These are phyloP conservation scores for Verticillium nonalfalfae DNA, from an alignment of 2,329 filamentous ascomycete genomes.

Conservation along the genomic window DNA sequence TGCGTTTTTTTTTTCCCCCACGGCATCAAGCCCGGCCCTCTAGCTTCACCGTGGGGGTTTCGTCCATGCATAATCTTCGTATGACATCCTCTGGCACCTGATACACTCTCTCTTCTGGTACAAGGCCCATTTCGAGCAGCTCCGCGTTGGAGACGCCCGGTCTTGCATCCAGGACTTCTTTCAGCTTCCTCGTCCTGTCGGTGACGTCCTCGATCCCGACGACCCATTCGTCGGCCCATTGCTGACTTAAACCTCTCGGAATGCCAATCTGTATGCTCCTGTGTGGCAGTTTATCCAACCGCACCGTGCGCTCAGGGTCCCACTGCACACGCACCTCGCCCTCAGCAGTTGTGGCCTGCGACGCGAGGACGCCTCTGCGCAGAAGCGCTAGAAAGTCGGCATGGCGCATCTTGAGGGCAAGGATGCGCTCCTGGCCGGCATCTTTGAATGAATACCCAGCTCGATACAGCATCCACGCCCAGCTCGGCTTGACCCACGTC, in stretches of 20 bases:
- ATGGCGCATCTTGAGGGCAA: constrained; percentile 50
- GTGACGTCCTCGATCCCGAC: constrained; percentile 53
- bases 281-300: constrained; percentile 36
- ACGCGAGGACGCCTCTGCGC: constrained; percentile 23
- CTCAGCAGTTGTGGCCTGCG: constrained; percentile 15
- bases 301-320: constrained; percentile 52
- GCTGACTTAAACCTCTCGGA: constrained; percentile 33
- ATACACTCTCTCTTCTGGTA: constrained; percentile 39
- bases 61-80: constrained; percentile 22
- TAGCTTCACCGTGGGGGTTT: not conserved
- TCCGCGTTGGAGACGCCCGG: constrained; percentile 23
- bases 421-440: constrained; percentile 43
- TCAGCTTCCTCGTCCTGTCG: constrained; percentile 40
- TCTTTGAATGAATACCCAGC: constrained; percentile 55
- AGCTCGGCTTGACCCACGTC: constrained; percentile 62
- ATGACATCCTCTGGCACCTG: constrained; percentile 29
- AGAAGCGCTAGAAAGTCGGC: constrained; percentile 42
- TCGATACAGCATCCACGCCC: constrained; percentile 60
- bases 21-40: not conserved
- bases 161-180: constrained; percentile 34
- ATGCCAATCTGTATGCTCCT: constrained; percentile 58
- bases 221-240: constrained; percentile 46
- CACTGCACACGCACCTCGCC: constrained; percentile 51
- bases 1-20: not conserved
- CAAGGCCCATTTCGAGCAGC: constrained; percentile 27